phyloP scores from a whole-genome alignment of 2,329 filamentous ascomycete species.

The Phialophora verrucosa region DNA sequence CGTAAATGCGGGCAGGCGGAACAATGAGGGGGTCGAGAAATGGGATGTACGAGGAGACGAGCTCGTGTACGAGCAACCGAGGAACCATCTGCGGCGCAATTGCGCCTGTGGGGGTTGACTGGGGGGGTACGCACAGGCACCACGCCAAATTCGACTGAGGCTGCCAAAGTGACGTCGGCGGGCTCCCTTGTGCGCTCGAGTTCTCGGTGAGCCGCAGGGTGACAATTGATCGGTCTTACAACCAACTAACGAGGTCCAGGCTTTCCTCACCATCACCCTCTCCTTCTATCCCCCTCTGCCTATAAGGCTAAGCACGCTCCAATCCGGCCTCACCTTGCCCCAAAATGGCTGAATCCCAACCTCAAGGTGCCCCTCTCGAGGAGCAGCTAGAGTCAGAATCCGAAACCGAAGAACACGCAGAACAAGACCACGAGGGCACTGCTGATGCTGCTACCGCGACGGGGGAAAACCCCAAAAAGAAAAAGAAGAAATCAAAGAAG shows the following conservation, averaged over 20 bases:
- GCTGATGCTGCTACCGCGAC: constrained; percentile 17
- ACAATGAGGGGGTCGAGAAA: not conserved
- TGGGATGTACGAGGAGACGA: no score
- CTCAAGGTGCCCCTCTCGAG: constrained; percentile 20
- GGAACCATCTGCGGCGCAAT: not conserved
- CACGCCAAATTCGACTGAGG: not conserved
- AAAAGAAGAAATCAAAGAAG: constrained; percentile 40
- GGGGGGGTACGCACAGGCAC: no score
- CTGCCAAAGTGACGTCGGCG: not conserved
- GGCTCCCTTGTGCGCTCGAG: not conserved
- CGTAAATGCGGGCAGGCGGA: constrained; percentile 7
- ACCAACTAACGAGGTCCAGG: not conserved
- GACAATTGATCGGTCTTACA: not conserved
- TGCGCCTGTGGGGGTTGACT: no score
- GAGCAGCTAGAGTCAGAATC: constrained; percentile 36
- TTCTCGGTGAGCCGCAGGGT: not conserved
- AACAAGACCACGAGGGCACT: constrained; percentile 13
- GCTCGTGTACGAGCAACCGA: not conserved
- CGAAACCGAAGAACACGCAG: constrained; percentile 31
- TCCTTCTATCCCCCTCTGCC: not conserved
- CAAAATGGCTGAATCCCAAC: constrained; percentile 24
- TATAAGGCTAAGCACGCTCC: not conserved
- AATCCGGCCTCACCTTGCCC: not conserved
- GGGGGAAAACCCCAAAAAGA: constrained; percentile 32
- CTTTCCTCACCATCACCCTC: not conserved